Evolutionary conservation across 176 grass and related monocot species (phyloP).

Genomic region (Poa annua): DNA sequence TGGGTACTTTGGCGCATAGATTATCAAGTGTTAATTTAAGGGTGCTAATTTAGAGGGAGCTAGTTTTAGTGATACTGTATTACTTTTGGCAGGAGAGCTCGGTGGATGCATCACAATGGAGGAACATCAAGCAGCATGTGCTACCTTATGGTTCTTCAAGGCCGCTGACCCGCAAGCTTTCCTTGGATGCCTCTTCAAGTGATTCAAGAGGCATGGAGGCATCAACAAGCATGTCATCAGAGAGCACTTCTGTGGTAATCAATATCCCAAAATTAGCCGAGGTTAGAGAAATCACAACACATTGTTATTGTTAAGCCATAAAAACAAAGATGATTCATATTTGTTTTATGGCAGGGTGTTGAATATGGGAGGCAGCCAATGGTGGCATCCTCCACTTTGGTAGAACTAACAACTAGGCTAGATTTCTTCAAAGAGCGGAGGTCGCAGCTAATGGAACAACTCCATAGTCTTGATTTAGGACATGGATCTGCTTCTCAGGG

Average conservation of each 20-base stretch:
- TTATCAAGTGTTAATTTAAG: neutral
- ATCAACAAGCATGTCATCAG: constrained; percentile 72
- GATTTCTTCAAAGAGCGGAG: constrained; percentile 99
- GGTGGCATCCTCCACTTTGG: constrained; percentile 88
- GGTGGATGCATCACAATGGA: constrained; percentile 71
- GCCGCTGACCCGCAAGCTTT: constrained; percentile 73
- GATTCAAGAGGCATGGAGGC: constrained; percentile 70
- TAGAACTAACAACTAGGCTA: constrained; percentile 93
- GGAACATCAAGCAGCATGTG: constrained; percentile 81
- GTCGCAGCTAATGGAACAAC: constrained; percentile 97
- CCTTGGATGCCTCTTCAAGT: constrained; percentile 67
- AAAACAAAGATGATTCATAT: constrained; percentile 19
- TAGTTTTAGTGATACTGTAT: constrained; percentile 11
- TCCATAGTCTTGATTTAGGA: constrained; percentile 92
- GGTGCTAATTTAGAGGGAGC: neutral
- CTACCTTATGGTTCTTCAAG: constrained; percentile 83
- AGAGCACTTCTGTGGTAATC: constrained; percentile 55
- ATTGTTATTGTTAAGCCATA: neutral
- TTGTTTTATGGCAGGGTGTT: constrained; percentile 50
- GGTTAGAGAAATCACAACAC: constrained; percentile 46
- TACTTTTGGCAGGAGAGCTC: constrained; percentile 64
- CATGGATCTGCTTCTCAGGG: constrained; percentile 71
- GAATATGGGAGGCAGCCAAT: constrained; percentile 73
- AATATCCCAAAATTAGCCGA: constrained; percentile 70
- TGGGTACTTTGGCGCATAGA: neutral